A percentile compares a stretch with the other conserved stretches of the same genome.
Conservation (phyloP, 352 stramenopile species). For the Pythium pyrilobum region DNA sequence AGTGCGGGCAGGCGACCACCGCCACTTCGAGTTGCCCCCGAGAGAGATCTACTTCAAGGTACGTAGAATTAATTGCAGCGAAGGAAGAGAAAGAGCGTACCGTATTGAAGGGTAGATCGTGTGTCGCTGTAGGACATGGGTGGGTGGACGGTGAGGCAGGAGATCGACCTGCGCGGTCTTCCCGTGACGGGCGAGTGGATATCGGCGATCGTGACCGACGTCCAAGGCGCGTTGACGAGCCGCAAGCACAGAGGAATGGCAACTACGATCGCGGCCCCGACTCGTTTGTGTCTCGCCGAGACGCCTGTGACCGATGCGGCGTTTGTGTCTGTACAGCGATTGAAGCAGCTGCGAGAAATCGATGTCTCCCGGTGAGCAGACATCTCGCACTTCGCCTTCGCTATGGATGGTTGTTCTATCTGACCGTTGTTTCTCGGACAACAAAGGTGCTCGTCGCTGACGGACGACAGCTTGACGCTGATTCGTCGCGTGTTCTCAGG, state of each 20-base stretch:
- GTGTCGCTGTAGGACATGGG: conserved; percentile 3
- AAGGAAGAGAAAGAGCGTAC: too few relatives aligned
- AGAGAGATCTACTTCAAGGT: conserved; percentile 19
- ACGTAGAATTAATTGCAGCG: too few relatives aligned
- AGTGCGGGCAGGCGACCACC: not conserved
- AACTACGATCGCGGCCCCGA: not conserved
- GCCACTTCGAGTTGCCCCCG: not conserved
- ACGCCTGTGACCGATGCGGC: conserved; percentile 17
- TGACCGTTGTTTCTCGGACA: not conserved
- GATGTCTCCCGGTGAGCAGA: conserved; percentile 22
- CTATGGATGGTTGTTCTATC: not conserved
- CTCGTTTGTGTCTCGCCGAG: conserved; percentile 5
- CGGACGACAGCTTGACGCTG: conserved; percentile 40
- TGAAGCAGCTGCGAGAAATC: conserved; percentile 18
- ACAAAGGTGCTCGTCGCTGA: conserved; percentile 38
- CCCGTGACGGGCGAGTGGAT: conserved; percentile 11
- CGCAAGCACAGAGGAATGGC: not conserved
- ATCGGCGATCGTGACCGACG: conserved; percentile 2
- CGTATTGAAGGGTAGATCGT: too few relatives aligned
- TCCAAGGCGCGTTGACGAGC: not conserved
- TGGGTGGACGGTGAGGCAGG: not conserved
- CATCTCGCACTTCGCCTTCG: not conserved
- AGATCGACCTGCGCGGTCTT: conserved; percentile 12
- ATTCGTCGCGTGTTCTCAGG: conserved; percentile 40
- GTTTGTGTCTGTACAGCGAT: conserved; percentile 14